Percentiles rank a stretch among this genome's conserved stretches.
These are phyloP conservation scores for Penicillium lividum DNA, from an alignment of 495 filamentous ascomycete species.

Conservation along the genomic window DNA sequence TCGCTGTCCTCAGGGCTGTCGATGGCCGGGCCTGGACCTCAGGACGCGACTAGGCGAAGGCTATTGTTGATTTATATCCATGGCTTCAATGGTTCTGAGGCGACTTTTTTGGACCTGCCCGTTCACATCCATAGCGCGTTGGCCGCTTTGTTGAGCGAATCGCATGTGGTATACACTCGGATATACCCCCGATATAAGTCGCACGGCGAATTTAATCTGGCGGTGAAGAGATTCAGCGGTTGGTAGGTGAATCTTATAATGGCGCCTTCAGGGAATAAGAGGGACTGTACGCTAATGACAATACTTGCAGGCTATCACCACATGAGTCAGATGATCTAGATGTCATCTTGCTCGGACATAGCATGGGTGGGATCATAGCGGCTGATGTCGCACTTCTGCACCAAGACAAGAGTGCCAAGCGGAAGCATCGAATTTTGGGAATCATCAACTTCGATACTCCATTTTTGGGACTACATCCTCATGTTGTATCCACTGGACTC, in stretches of 20 bases:
- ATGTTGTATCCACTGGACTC: slow-evolving; percentile 78
- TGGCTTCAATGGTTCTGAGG: slow-evolving; percentile 90
- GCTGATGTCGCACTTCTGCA: slow-evolving; percentile 75
- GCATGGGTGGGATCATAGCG: slow-evolving; percentile 82
- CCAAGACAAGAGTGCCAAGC: slow-evolving; percentile 2
- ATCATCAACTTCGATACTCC: slow-evolving; percentile 85
- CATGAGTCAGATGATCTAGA: slow-evolving; percentile 76
- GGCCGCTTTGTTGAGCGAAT: slow-evolving; percentile 64
- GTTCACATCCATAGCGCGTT: slow-evolving; percentile 82
- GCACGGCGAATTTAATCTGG: slow-evolving; percentile 69
- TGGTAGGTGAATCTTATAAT: slow-evolving; percentile 54
- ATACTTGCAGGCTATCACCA: slow-evolving; percentile 62
- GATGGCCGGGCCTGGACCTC: slow-evolving; percentile 13
- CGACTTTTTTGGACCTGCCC: slow-evolving; percentile 84
- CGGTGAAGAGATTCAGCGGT: slow-evolving; percentile 74
- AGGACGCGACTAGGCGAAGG: slow-evolving; percentile 42
- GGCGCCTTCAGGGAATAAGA: too few species aligned
- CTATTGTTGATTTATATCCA: slow-evolving; percentile 85
- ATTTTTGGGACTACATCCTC: slow-evolving; percentile 85
- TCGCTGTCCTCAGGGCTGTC: slow-evolving; percentile 17
- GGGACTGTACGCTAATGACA: slow-evolving; percentile 1
- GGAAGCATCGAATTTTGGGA: slow-evolving; percentile 75
- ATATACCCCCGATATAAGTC: slow-evolving; percentile 92
- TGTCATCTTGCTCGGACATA: slow-evolving; percentile 83
- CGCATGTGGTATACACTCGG: slow-evolving; percentile 82